Conservation (phyloP, 176 grass and related monocot genomes). For the Oryza coarctata region DNA sequence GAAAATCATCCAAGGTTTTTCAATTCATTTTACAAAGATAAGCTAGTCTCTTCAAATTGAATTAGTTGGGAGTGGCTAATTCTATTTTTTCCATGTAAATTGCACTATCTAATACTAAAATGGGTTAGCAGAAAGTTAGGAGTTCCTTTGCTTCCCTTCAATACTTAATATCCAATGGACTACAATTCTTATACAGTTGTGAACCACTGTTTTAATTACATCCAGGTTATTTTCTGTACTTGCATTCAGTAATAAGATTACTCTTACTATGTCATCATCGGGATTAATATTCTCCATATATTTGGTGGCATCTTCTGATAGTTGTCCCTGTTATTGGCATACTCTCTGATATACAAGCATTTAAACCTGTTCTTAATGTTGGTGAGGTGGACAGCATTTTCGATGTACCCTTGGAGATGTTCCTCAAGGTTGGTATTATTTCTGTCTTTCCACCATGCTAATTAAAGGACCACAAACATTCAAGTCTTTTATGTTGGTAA, state of each 20-base stretch:
- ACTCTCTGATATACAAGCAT: constrained; percentile 50
- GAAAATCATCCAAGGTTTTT: neutral
- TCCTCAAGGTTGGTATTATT: constrained; percentile 58
- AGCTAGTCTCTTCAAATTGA: neutral
- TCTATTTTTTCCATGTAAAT: neutral
- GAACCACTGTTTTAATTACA: neutral
- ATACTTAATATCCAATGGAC: neutral
- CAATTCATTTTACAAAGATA: neutral
- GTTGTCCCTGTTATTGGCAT: constrained; percentile 67
- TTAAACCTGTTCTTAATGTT: constrained; percentile 51
- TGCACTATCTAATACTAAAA: neutral
- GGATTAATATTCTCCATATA: neutral
- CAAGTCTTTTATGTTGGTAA: neutral
- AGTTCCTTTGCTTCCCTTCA: neutral
- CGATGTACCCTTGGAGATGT: constrained; percentile 70
- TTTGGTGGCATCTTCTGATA: constrained; percentile 71
- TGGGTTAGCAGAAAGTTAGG: neutral
- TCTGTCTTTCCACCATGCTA: constrained; percentile 13
- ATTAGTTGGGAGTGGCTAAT: neutral
- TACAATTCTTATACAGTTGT: neutral
- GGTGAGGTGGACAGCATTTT: constrained; percentile 62
- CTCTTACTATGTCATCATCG: neutral
- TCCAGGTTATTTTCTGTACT: neutral
- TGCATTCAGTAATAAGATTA: constrained; percentile 2
- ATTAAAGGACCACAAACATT: neutral